Conservation (phyloP, 805 yeast species). For the Wickerhamomyces pijperi region DNA sequence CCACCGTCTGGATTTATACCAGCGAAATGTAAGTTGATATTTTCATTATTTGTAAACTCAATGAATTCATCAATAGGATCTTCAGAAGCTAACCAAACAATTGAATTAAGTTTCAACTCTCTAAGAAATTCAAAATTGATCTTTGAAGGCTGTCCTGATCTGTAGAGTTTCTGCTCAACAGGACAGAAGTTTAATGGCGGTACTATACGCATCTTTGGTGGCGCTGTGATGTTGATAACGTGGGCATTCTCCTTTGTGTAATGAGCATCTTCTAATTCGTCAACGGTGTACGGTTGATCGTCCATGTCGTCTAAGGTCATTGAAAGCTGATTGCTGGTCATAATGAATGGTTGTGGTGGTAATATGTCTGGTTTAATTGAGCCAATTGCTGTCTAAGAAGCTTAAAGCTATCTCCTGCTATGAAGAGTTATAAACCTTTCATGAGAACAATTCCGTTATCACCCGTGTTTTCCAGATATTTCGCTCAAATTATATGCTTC, state of each 20-base stretch:
- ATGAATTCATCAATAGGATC: slow-evolving; percentile 87
- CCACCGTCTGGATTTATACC: slow-evolving; percentile 74
- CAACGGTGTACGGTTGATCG: slow-evolving; percentile 7
- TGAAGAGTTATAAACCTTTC: too few species aligned
- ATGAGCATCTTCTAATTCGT: slow-evolving; percentile 19
- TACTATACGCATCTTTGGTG: slow-evolving; percentile 61
- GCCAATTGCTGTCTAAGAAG: too few species aligned
- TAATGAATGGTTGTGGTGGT: too few species aligned
- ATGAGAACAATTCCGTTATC: too few species aligned
- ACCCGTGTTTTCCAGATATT: too few species aligned
- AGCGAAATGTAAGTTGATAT: slow-evolving; percentile 70
- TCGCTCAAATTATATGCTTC: too few species aligned
- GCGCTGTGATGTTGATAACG: slow-evolving; percentile 26
- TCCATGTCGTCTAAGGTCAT: slow-evolving; percentile 4
- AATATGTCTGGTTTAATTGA: too few species aligned
- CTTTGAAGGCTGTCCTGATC: slow-evolving; percentile 94
- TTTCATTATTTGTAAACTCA: slow-evolving; percentile 65
- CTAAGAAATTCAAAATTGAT: slow-evolving; percentile 79
- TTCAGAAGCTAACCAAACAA: slow-evolving; percentile 91
- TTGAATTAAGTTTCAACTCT: slow-evolving; percentile 63
- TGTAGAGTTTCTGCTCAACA: slow-evolving; percentile 74
- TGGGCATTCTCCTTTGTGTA: slow-evolving; percentile 5
- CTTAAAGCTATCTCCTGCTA: too few species aligned
- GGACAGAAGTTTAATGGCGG: slow-evolving; percentile 96
- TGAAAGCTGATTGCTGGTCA: neutral